Conservation (phyloP, 352 stramenopile genomes). For the Pythium sp. region DNA sequence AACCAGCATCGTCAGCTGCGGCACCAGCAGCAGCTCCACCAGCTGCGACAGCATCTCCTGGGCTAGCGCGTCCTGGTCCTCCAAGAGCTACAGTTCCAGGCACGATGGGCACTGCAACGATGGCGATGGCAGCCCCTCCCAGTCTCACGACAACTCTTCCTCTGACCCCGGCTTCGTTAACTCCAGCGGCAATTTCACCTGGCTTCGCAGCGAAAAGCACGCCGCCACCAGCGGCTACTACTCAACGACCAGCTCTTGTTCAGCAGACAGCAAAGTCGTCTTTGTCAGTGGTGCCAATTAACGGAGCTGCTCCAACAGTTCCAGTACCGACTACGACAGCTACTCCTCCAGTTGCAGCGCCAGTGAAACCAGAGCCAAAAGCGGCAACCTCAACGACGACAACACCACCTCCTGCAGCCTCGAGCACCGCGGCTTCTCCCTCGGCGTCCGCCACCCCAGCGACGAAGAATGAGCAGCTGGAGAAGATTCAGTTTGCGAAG, state of each 20-base stretch:
- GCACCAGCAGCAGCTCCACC: background rate
- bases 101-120: background rate
- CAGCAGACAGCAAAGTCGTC: conserved; percentile 10
- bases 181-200: conserved; percentile 6
- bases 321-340: background rate
- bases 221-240: conserved; percentile 2
- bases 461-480: conserved; percentile 57
- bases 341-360: conserved; percentile 11
- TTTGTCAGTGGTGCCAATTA: background rate
- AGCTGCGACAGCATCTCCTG: conserved; percentile 2
- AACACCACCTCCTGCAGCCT: background rate
- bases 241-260: conserved; percentile 23
- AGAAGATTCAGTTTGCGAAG: conserved; percentile 86
- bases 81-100: conserved; percentile 3
- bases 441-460: conserved; percentile 18
- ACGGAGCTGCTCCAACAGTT: background rate
- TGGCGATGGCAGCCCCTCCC: background rate
- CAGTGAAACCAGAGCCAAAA: conserved; percentile 35
- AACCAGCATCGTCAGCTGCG: conserved; percentile 16
- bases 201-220: background rate
- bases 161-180: background rate
- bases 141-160: background rate
- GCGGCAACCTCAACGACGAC: conserved; percentile 1
- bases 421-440: conserved; percentile 17
- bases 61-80: background rate